A percentile compares a stretch with the other conserved stretches of the same genome.
phyloP scores from a whole-genome alignment of 1,284 basidiomycete genomes.

The Paramarasmius palmivorus region DNA sequence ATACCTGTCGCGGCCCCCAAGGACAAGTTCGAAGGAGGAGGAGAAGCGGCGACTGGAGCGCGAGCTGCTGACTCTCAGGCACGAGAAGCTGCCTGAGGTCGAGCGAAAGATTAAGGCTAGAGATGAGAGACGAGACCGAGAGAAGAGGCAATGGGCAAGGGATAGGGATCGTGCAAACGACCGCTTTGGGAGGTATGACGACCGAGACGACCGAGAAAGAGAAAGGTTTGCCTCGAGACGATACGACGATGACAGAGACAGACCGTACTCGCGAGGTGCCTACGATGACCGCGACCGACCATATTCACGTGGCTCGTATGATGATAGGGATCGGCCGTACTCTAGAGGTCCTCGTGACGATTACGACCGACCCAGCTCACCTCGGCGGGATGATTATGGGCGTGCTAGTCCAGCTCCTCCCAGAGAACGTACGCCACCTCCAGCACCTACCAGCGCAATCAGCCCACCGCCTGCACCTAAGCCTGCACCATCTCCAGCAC shows the following conservation, averaged over 20 bases:
- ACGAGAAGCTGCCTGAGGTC: constrained; percentile 90
- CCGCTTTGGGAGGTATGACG: constrained; percentile 68
- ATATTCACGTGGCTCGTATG: constrained; percentile 34
- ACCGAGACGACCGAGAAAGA: constrained; percentile 37
- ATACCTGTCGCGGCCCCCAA: constrained; percentile 81
- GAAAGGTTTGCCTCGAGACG: constrained; percentile 39
- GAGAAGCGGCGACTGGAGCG: constrained; percentile 88
- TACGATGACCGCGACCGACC: constrained; percentile 37
- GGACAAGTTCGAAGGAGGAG: constrained; percentile 77
- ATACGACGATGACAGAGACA: constrained; percentile 36
- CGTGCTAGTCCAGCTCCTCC: constrained; percentile 40
- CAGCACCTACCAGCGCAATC: constrained; percentile 37
- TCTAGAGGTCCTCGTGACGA: constrained; percentile 33
- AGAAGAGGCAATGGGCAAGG: constrained; percentile 77
- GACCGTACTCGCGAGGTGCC: constrained; percentile 37
- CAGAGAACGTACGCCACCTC: constrained; percentile 46
- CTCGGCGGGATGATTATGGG: constrained; percentile 17
- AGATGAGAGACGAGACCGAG: constrained; percentile 75
- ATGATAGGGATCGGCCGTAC: constrained; percentile 28
- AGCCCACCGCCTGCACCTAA: constrained; percentile 49
- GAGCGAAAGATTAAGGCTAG: constrained; percentile 84
- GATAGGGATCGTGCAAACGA: constrained; percentile 89
- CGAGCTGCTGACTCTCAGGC: constrained; percentile 85
- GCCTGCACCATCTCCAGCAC: constrained; percentile 44
- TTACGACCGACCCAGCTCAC: constrained; percentile 20